Base-by-base conservation (phyloP, 2,329 filamentous ascomycete species). In the Aspergillus pseudotamarii region DNA sequence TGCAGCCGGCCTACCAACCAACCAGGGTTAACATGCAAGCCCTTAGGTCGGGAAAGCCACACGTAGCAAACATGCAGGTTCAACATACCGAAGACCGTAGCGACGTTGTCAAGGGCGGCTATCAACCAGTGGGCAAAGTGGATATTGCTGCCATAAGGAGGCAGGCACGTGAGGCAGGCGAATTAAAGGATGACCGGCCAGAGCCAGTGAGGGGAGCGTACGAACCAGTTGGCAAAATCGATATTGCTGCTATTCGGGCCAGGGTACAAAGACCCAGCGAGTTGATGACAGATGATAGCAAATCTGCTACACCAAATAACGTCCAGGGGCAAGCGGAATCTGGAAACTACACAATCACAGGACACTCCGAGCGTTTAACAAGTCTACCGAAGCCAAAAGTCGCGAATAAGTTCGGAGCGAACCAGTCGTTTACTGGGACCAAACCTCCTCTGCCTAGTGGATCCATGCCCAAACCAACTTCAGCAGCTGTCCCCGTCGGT, bases 51-150 rank as follows among this genome's bases (percentile, higher is more conserved):
- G 90, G 93, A 76, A 89, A 88, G 67, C 85, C 69, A 50, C 51
- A 67, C 12, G 88, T 90, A n/a, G 80, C 86, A 68, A 87, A 86
- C 73, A 82, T 84, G 59, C 78, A 82, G 59, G 76, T 83, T 34
- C 71, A 80, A 46, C 75, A 77, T 58, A 73, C 85, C 54, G 83
- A 86, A 55, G 76, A 79, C 38, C 69, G 78, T 41, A 68, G 73
- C 28, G 90, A 93, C 73, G 86, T 97, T 23, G 88, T 98, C 58
- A 91, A 82, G 73, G 95, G 95, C 51, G 90, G 86, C 19, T 99
- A 99, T 78, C 93, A 97, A 76, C 95, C 95, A 23, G 83, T 99
- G 71, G 95, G 95, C 61, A 98, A 97, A 81, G 91, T 99, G n/a
- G 94, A 99, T 73, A 98, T 99, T 79, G 91, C 91, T 28, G 94